Evolutionary conservation across 805 yeast genomes (phyloP), one percentile per base, ranked within the genome.

Genomic region (Kodamaea restingae): DNA sequence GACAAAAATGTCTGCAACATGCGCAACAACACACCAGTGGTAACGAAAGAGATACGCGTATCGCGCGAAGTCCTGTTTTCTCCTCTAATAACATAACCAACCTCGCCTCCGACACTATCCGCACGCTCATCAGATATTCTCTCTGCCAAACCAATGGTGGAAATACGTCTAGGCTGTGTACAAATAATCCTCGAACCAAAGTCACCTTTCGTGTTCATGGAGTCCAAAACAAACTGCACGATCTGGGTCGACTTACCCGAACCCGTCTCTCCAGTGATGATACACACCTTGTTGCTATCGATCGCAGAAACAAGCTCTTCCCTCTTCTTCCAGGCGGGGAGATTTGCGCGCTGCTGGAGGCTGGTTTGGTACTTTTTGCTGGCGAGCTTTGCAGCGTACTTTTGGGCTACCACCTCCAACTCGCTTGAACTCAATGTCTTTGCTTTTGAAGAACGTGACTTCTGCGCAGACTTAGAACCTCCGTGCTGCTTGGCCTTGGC

Each of bases 161-260:
- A 87, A 40, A 91, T 90, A 70, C 98, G 81, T 61, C 98, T 75
- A 2, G 98, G 98, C 60, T 91, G 98, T 0, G 97, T 88, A 61
- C 96, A 88, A 1, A 91, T 65, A 4, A 91, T 84, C 28, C 71
- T 74, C 3, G 83, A 72, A 17, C 63, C 58, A 45, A 71, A 81
- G 44, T 75, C 76, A 0, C 74, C 73, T 9, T 61, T 55, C 0
- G 61, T 33, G 35, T 75, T 70, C 42, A 86, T 52, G 28, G 79
- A 70, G 56, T 91, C 98, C 12, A 91, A 62, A 15, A 91, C 67
- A 49, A 88, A 91, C 57, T 91, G 98, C 4, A 88, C 96, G 4
- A 87, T 78, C 56, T 91, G 98, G 0, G 98, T 91, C 1, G 96
- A 87, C 55, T 91, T 91, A 49, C 98, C 98, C 1, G 97, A 90